Base-by-base conservation (phyloP, 164 flowering plant genomes). In the Berberis thunbergii region DNA sequence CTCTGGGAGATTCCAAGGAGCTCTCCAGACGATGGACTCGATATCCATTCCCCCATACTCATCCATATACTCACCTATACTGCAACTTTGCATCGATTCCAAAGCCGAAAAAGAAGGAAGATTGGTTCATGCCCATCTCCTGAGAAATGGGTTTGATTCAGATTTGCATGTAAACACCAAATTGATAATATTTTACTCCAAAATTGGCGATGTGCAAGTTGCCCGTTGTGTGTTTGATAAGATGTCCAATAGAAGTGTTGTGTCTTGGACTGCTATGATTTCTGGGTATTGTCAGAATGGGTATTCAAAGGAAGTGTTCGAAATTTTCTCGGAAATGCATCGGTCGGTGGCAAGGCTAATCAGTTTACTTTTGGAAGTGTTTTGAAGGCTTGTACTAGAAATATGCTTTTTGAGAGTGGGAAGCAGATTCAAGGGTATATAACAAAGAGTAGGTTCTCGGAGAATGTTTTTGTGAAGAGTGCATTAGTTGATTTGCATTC, bases 181-280 rank as follows among this genome's bases (percentile, higher is more conserved):
- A 64, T 56, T 88, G 62, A 65, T 84, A 2, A 72, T 82, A 7
- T 82, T 79, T 57, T 78, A 85, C 50, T 6, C 72, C 0, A 86
- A 75, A 63, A 1, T 65, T 43, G 77, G 80, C 7, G 75, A 81
- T 11, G 41, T 80, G 48, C 64, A n/a, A 0, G n/a, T 40, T 43
- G 89, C 91, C 2, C 81, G 80, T n/a, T 64, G 59, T 0, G 64
- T 83, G 79, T 89, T 86, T 45, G 86, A 84, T 75, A 58, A 50
- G 79, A 84, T 86, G 89, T 54, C 80, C 60, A 73, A 73, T 2
- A 69, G 77, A 71, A 75, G 56, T 59, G 76, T 86, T 57, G 88
- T 86, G 42, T 75, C 92, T 49, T 89, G 96, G 91, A 85, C 92
- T 60, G 86, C 89, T 9, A 68, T 80, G 76, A 54, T 89, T 60